Base-by-base conservation (phyloP, 176 grass and related monocot species). In the Olyra latifolia region DNA sequence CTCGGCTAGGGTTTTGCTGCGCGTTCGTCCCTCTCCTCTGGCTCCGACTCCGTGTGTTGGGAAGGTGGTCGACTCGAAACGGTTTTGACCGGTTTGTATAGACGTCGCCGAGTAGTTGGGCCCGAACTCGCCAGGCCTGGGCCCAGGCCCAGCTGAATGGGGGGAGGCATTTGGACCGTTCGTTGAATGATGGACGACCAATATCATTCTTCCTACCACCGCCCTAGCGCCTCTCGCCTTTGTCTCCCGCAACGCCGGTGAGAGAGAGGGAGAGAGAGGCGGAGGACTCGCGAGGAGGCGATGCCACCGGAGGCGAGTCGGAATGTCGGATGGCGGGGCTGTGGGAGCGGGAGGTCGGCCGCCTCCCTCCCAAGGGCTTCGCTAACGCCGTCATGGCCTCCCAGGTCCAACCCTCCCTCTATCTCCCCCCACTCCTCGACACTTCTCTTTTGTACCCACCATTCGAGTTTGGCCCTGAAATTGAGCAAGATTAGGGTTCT, bases 321-420 rank as follows among this genome's bases (percentile, higher is more conserved):
- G 46, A 85, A 62, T 75, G 45, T 14, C 22, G 62, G 46, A 85
- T 85, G 82, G 38, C 71, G 45, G 71, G 72, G 82, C 82, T 91
- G 69, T 62, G 85, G 85, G 64, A 79, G 40, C 84, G 89, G 6
- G 89, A 91, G 85, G 50, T 85, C 52, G 89, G 89, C 50, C n/a
- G 69, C 14, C 49, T 91, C 78, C 23, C 32, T 2, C 86, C 89
- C 42, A 85, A 44, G 66, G 52, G 55, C 82, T 91, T 91, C 66
- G 57, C 77, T 72, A 59, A 68, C 73, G 15, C 76, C 59, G 19
- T 85, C 35, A 85, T 50, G 85, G 81, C 89, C 27, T 91, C 85
- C 71, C 48, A 84, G 84, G 84, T 91, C 40, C 40, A 17, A 8
- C 44, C 27, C 62, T 30, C 42, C 17, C 55, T 15, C 22, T 23